Base-by-base conservation (phyloP, 2,329 filamentous ascomycete species). In the Intubia oerlemansii region DNA sequence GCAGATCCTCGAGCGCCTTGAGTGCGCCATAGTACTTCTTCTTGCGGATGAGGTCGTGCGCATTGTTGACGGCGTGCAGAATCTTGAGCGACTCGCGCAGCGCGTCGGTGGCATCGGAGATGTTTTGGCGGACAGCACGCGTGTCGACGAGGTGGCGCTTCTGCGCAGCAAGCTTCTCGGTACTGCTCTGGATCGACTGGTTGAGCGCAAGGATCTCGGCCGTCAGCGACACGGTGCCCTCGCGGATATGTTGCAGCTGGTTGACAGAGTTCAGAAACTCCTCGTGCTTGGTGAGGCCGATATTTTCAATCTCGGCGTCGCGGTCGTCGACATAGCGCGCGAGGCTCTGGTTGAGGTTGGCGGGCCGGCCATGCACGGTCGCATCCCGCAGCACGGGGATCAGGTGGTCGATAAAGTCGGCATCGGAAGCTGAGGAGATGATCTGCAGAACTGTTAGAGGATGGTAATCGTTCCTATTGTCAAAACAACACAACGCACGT, bases 21-120 rank as follows among this genome's bases (percentile, higher is more conserved):
- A 98, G 61, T 3, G 88, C 88, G 5, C 77, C 81, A 48, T 98
- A 98, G 47, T 95, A 91, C 40, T 82, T 90, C 53, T 93, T 92
- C 52, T 81, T 85, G 22, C 71, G 69, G 27, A 95, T 66, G 33
- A 98, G 58, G 30, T 95, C 88, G 46, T 93, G 82, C 4, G 91
- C 80, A 44, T 92, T 74, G 43, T 98, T 98, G 29, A 91, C 82
- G 7, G 90, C 74, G 32, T 84, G 75, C 21, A 98, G 54, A 20
- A 98, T 88, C 45, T 88, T 84, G 21, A 98, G 57, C 34, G 85
- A 95, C 40, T 91, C 82, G 40, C 80, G 79, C 33, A 98, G 56
- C 3, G 84, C 84, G 47, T 81, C 71, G 2, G 77, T 80, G 9
- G 84, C 81, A 42, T 98, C 85, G 37, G 90, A 79, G 34, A 98